These are phyloP conservation scores for Fraxinus greggii DNA, from an alignment of 305 asterid species.

Conservation along the genomic window DNA sequence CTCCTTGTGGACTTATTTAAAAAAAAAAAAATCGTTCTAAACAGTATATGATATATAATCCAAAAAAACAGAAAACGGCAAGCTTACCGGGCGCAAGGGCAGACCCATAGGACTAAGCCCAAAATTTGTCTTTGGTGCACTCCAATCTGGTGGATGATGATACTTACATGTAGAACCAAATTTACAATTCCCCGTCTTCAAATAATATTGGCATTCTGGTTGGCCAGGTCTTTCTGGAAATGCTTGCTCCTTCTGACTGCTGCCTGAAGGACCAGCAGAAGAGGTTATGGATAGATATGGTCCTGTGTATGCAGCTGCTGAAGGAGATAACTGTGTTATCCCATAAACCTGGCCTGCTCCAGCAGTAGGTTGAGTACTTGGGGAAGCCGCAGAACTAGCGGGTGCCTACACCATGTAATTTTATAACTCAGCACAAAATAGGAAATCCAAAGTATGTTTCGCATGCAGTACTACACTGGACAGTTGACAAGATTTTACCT, in stretches of 20 bases:
- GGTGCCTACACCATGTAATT: constrained; percentile 50
- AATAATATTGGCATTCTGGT: constrained; percentile 77
- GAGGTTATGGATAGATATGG: constrained; percentile 53
- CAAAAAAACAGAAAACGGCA: neutral
- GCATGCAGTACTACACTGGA: neutral
- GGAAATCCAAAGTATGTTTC: neutral
- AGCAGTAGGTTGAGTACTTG: constrained; percentile 51
- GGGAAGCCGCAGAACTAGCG: constrained; percentile 53
- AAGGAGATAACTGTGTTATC: constrained; percentile 66
- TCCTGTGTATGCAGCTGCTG: constrained; percentile 73
- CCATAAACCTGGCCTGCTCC: constrained; percentile 63
- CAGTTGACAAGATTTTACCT: neutral
- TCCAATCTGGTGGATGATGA: constrained; percentile 79
- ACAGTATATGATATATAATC: neutral
- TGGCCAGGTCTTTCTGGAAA: constrained; percentile 89
- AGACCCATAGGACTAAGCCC: constrained; percentile 77
- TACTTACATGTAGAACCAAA: constrained; percentile 80
- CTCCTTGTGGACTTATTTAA: neutral
- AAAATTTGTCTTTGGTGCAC: constrained; percentile 47
- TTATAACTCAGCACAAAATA: constrained; percentile 19
- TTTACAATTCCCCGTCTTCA: constrained; percentile 86
- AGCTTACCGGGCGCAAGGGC: constrained; percentile 79
- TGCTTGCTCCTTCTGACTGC: constrained; percentile 52
- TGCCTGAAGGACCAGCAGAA: constrained; percentile 62
- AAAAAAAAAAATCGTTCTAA: neutral